Evolutionary conservation across 139 green algal species (phyloP).

Genomic region (Ulvella scutata): DNA sequence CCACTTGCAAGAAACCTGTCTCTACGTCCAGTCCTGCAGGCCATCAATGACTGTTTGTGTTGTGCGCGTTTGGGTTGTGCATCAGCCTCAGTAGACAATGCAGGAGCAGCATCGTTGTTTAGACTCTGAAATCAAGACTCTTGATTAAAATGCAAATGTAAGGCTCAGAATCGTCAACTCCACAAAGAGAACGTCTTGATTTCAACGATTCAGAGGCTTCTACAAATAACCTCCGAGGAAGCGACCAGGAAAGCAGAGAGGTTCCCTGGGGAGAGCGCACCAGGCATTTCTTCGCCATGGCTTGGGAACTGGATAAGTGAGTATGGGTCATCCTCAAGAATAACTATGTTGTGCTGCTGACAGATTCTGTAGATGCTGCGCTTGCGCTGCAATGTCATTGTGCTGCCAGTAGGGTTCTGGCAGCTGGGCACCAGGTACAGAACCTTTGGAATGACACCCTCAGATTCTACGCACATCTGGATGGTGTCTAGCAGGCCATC

Average conservation of each 20-base stretch:
- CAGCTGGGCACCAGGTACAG: slow-evolving; percentile 58
- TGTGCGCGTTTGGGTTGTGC: too few relatives aligned
- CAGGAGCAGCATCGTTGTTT: too few relatives aligned
- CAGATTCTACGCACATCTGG: neutral
- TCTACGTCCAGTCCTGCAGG: slow-evolving; percentile 5
- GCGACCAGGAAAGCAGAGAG: neutral
- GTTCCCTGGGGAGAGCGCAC: neutral
- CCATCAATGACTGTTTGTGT: neutral
- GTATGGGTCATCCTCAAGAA: slow-evolving; percentile 80
- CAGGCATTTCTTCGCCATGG: slow-evolving; percentile 3
- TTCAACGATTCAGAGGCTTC: too few relatives aligned
- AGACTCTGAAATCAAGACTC: too few relatives aligned
- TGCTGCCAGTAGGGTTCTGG: slow-evolving; percentile 57
- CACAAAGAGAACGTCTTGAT: too few relatives aligned
- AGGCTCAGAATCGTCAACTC: too few relatives aligned
- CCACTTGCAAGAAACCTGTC: slow-evolving; percentile 39
- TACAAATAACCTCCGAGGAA: too few relatives aligned
- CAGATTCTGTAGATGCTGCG: slow-evolving; percentile 32
- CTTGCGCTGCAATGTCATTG: slow-evolving; percentile 26
- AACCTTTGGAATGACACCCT: slow-evolving; percentile 14
- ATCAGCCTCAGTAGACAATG: too few relatives aligned
- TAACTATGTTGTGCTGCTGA: slow-evolving; percentile 30
- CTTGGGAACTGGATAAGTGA: slow-evolving; percentile 47
- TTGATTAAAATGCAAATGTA: too few relatives aligned
- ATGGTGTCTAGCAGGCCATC: slow-evolving; percentile 11